These are phyloP conservation scores for Saccharomycopsis fibuligera DNA, from an alignment of 805 yeast genomes.

Conservation along the genomic window DNA sequence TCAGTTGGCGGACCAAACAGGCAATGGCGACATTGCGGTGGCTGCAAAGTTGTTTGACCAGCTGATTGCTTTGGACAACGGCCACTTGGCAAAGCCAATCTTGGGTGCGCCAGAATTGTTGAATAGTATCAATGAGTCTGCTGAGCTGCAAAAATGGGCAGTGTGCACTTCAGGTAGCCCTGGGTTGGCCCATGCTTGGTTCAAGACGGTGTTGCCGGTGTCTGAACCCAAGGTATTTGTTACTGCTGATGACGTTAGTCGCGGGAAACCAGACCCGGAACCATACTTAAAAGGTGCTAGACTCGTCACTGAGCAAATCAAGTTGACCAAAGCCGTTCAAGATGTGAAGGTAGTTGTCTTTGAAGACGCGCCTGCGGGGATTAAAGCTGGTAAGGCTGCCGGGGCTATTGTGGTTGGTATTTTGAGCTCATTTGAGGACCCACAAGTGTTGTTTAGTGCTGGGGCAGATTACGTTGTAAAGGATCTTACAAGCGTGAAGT, in stretches of 20 bases:
- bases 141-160: constrained; percentile 61
- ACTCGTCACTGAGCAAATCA: constrained; percentile 30
- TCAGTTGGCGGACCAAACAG: constrained; percentile 44
- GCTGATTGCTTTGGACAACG: constrained; percentile 64
- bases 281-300: constrained; percentile 58
- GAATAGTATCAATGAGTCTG: constrained; percentile 33
- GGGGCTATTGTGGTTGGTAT: constrained; percentile 81
- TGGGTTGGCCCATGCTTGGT: constrained; percentile 75
- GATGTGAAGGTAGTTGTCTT: constrained; percentile 53
- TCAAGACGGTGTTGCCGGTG: constrained; percentile 48
- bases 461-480: constrained; percentile 82
- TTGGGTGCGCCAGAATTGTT: constrained; percentile 68
- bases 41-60: constrained; percentile 64
- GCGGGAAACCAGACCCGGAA: constrained; percentile 84
- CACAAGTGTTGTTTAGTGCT: constrained; percentile 51
- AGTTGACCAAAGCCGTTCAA: constrained; percentile 32
- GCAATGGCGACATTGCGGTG: constrained; percentile 36
- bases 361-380: constrained; percentile 89
- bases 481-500: constrained; percentile 57
- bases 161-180: constrained; percentile 82
- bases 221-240: constrained; percentile 69
- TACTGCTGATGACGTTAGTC: constrained; percentile 71
- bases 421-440: constrained; percentile 70
- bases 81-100: constrained; percentile 66
- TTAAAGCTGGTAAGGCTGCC: constrained; percentile 74